Evolutionary conservation across 2,329 filamentous ascomycete species (phyloP), one percentile per base, ranked within the genome.

Genomic region (Aspergillus luchuensis): DNA sequence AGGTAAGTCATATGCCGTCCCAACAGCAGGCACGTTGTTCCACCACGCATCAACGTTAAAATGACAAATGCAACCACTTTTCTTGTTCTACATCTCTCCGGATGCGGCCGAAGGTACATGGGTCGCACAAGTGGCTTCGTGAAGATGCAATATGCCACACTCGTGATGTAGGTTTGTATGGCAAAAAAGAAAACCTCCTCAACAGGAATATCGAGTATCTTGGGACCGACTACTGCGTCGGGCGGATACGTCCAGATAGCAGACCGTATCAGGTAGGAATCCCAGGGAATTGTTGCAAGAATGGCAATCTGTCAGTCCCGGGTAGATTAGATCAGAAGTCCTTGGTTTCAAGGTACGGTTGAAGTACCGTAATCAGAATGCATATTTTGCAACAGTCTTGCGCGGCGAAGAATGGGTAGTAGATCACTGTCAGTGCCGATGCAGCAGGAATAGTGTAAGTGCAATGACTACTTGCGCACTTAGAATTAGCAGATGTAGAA

Each of bases 121-220:
- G 84, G 79, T 58, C 89, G 81, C 7, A 89, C 78, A 10, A 82
- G 80, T 0, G 86, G 81, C 71, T 89, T 91, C 74, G 83, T 90
- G 19, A 88, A 72, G 1, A 91, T 74, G 8, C 90, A 80, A 68
- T 91, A 92, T 8, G 92, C 71, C 53, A 91, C 75, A 69, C 68
- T 58, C 10, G 71, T 72, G 43, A 86, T 90, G 74, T 90, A 91
- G 1, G 89, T 91, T 75, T 92, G 90, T 23, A 92, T 85, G 19
- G 90, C 76, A 72, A 92, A 92, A 81, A 92, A 92, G 76, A 91
- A 91, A 4, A 91, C 75, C 71, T 92, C 89, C 69, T 92, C 90
- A 4, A 83, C 73, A 0, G 90, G 89, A 17, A 92, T 89, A n/a
- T 79, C 78, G 67, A 85, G 85, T 15, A 91, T 71, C 1, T 81